Base-by-base conservation (phyloP, 1,284 basidiomycete species). In the Coniophora puteana region DNA sequence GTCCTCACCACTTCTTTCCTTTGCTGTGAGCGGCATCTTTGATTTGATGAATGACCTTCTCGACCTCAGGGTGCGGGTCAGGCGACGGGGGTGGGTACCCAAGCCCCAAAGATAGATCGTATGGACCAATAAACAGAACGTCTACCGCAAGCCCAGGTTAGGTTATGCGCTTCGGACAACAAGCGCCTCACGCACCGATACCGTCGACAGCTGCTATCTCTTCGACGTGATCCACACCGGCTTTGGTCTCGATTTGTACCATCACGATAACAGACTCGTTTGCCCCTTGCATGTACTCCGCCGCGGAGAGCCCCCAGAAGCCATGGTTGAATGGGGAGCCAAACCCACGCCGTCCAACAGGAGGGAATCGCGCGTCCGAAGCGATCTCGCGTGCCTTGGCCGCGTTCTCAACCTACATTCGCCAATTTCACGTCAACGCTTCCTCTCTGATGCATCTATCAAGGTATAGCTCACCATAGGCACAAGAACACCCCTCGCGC, bases 111-210 rank as follows among this genome's bases (percentile, higher is more conserved):
- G 80, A 81, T 31, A 84, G 68, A 52, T 84, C 82, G 48, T 76
- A 84, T 4, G 82, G 81, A 8, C 83, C 83, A 42, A 87, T 78
- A 63, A 86, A 83, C 4, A 78, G 60, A 2, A 70, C 69, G 37
- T 78, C 74, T 67, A 26, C 42, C 1, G 11, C 5, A 30, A n/a
- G 2, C 20, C 51, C 29, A 46, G 42, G 6, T 1, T 1, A 13
- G 12, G 14, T 16, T 22, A 21, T 10, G n/a, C 16, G 1, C 6
- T 14, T 8, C 3, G 3, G 4, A n/a, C 32, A 2, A 17, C 10
- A 10, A 38, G 8, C 13, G 8, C 5, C 34, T 11, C 13, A 53
- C 68, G 51, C 41, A 81, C 81, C 79, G 17, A 85, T 65, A 1
- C 83, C 82, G 20, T 78, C 72, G 3, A 84, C 80, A 2, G 63